Evolutionary conservation across 1,139 yeast species (phyloP).

Genomic region (Yamadazyma kanchanaburiensis): DNA sequence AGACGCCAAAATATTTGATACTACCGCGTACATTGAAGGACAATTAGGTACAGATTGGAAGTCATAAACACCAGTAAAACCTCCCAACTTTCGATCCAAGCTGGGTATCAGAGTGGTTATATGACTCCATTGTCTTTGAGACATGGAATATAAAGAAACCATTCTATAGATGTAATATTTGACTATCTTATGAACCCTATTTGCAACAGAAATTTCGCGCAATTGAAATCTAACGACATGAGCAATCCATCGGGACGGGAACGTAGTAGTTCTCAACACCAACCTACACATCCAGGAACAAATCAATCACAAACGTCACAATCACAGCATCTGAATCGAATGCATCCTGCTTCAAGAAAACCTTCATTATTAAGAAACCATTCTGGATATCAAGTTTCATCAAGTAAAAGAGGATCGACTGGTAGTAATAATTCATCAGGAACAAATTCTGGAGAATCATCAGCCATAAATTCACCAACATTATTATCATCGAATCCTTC

Average conservation of each 20-base stretch:
- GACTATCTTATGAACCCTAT: no score
- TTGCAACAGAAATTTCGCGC: background rate
- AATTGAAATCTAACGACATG: no score
- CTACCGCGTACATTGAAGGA: slow-evolving; percentile 19
- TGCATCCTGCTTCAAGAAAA: slow-evolving; percentile 10
- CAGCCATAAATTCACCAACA: slow-evolving; percentile 10
- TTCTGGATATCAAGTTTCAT: slow-evolving; percentile 9
- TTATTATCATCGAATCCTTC: slow-evolving; percentile 5
- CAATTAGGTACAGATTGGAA: slow-evolving; percentile 37
- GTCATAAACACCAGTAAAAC: slow-evolving; percentile 23
- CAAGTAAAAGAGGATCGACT: slow-evolving; percentile 3
- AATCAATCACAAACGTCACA: background rate
- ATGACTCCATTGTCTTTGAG: slow-evolving; percentile 4
- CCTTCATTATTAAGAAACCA: slow-evolving; percentile 21
- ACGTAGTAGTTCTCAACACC: no score
- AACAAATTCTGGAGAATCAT: slow-evolving; percentile 9
- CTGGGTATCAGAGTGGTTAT: slow-evolving; percentile 15
- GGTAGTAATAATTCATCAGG: slow-evolving; percentile 9
- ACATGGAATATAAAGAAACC: slow-evolving; percentile 14
- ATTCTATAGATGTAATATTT: no score
- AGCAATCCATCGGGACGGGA: no score
- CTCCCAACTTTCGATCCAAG: slow-evolving; percentile 5
- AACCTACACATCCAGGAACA: background rate
- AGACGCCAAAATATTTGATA: slow-evolving; percentile 22
- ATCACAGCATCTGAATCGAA: slow-evolving; percentile 8